Evolutionary conservation across 2,329 filamentous ascomycete genomes (phyloP).

Genomic region (Tolypocladium nubicola): DNA sequence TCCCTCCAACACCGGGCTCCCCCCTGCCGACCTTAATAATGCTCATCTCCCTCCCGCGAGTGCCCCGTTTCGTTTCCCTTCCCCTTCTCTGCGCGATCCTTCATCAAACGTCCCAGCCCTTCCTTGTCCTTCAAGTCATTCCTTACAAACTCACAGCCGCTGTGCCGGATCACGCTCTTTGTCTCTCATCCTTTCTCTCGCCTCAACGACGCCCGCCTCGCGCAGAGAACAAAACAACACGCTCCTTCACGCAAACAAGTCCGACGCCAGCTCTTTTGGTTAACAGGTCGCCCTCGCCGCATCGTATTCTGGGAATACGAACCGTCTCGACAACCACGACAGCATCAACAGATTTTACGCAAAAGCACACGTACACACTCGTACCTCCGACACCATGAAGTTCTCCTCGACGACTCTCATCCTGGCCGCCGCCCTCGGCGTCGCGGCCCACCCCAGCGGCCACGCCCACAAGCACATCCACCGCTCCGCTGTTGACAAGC

Average conservation of each 20-base stretch:
- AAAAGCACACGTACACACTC: neutral
- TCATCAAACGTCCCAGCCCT: conserved; percentile 5
- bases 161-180: conserved; percentile 8
- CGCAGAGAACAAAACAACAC: neutral
- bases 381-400: conserved; percentile 24
- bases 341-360: neutral
- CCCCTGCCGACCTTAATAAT: conserved; percentile 8
- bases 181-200: neutral
- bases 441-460: conserved; percentile 28
- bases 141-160: conserved; percentile 6
- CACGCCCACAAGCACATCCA: conserved; percentile 24
- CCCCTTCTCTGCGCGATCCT: conserved; percentile 1
- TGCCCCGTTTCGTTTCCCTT: conserved; percentile 6
- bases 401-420: conserved; percentile 24
- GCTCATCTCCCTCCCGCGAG: conserved; percentile 5
- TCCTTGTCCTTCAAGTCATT: conserved; percentile 12
- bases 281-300: neutral
- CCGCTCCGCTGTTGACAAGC: conserved; percentile 16
- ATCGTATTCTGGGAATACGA: conserved; percentile 7
- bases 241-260: neutral
- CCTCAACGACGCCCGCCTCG: neutral
- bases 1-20: neutral
- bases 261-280: neutral
- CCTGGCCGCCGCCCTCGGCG: conserved; percentile 29
- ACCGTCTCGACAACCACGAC: neutral